Conservation (phyloP, 305 asterid genomes). For the Withania somnifera region DNA sequence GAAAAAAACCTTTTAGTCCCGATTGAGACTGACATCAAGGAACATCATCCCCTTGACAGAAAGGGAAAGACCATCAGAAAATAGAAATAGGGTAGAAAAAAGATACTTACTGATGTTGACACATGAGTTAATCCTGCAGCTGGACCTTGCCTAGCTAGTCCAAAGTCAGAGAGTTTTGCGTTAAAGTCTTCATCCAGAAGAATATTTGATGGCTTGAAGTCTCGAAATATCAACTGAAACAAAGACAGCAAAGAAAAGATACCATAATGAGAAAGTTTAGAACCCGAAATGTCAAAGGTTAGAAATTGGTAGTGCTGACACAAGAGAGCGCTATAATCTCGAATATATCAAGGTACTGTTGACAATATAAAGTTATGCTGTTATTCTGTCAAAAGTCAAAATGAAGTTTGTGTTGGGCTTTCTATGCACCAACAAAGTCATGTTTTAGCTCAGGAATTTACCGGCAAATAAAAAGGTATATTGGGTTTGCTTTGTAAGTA, state of each 20-base stretch:
- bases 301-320: background rate
- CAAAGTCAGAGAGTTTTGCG: conserved; percentile 87
- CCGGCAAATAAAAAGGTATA: background rate
- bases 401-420: background rate
- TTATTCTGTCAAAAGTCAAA: background rate
- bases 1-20: background rate
- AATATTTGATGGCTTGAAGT: conserved; percentile 83
- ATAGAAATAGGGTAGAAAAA: background rate
- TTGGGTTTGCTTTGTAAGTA: background rate
- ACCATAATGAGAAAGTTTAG: background rate
- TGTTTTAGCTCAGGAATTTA: background rate
- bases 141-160: conserved; percentile 92
- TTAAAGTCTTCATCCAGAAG: conserved; percentile 75
- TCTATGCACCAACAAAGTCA: background rate
- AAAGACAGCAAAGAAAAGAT: conserved; percentile 2
- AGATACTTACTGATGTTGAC: conserved; percentile 61
- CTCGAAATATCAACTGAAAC: conserved; percentile 75
- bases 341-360: background rate
- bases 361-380: background rate
- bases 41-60: background rate
- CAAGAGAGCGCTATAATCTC: background rate
- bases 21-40: background rate
- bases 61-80: background rate
- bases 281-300: conserved; percentile 1
- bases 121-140: conserved; percentile 66